Percentiles rank a stretch among this genome's conserved stretches.
These are phyloP conservation scores for Mortierella sp. DNA, from an alignment of 371 early-diverging fungal species.

Conservation along the genomic window DNA sequence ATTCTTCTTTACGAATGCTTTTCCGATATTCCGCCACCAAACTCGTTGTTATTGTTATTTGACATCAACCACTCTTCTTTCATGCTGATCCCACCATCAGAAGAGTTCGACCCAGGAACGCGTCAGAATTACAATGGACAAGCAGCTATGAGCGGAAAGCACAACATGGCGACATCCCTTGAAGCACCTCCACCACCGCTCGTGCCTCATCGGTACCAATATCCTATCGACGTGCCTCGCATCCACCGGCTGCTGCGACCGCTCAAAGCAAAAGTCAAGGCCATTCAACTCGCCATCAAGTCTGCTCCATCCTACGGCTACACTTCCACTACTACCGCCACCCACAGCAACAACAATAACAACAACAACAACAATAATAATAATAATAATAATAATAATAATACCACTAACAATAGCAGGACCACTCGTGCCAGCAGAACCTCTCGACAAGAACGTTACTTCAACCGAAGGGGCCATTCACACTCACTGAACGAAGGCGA, in stretches of 20 bases:
- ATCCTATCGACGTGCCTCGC: conserved; percentile 2
- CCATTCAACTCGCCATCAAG: conserved; percentile 10
- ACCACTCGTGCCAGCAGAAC: background rate
- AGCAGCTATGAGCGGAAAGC: background rate
- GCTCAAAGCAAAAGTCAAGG: background rate
- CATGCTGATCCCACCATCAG: conserved; percentile 21
- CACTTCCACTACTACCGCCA: background rate
- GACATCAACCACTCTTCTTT: background rate
- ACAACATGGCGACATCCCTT: too few species aligned
- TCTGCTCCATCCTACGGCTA: conserved; percentile 5
- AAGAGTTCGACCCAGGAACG: conserved; percentile 18
- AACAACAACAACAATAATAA: background rate
- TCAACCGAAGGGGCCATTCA: background rate
- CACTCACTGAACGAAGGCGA: background rate
- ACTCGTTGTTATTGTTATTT: background rate
- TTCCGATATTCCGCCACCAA: too few species aligned
- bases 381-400: background rate
- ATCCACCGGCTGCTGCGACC: background rate
- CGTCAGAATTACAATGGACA: background rate
- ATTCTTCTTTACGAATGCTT: too few species aligned
- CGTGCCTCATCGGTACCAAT: conserved; percentile 5
- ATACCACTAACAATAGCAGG: background rate
- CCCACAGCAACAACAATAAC: background rate
- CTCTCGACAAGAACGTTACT: background rate
- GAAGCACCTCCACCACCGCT: background rate